Evolutionary conservation across 768 basidiomycete genomes (phyloP).

Genomic region (Kwoniella sp.): DNA sequence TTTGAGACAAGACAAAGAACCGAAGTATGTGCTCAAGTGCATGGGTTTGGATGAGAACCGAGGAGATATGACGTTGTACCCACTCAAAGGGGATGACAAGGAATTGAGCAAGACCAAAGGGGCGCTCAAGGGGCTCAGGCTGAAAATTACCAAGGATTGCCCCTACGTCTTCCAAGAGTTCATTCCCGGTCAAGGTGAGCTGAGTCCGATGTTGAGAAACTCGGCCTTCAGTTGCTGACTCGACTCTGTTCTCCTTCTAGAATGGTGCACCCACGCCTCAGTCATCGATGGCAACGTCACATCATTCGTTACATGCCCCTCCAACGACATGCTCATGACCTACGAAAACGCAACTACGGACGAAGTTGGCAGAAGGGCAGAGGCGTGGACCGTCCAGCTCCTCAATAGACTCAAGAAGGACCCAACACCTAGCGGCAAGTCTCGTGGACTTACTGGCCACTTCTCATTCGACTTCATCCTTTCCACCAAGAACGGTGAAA

Average conservation of each 20-base stretch:
- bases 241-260: conserved; percentile 15
- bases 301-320: conserved; percentile 55
- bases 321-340: conserved; percentile 57
- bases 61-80: conserved; percentile 53
- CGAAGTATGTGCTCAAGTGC: conserved; percentile 52
- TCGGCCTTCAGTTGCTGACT: not conserved
- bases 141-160: conserved; percentile 39
- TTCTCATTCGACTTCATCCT: conserved; percentile 56
- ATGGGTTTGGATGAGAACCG: conserved; percentile 55
- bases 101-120: conserved; percentile 34
- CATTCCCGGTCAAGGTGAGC: conserved; percentile 53
- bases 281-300: conserved; percentile 51
- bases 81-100: conserved; percentile 44
- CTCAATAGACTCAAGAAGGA: conserved; percentile 37
- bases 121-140: conserved; percentile 34
- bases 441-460: conserved; percentile 47
- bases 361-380: conserved; percentile 41
- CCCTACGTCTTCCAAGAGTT: conserved; percentile 57
- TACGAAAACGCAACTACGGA: conserved; percentile 51
- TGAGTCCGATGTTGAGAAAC: too few species aligned
- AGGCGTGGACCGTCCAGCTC: conserved; percentile 51
- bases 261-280: conserved; percentile 56
- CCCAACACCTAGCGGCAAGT: conserved; percentile 31
- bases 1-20: conserved; percentile 32
- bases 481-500: conserved; percentile 42